Evolutionary conservation across 257 asterid genomes (phyloP).

Genomic region (Verbascum thapsus): DNA sequence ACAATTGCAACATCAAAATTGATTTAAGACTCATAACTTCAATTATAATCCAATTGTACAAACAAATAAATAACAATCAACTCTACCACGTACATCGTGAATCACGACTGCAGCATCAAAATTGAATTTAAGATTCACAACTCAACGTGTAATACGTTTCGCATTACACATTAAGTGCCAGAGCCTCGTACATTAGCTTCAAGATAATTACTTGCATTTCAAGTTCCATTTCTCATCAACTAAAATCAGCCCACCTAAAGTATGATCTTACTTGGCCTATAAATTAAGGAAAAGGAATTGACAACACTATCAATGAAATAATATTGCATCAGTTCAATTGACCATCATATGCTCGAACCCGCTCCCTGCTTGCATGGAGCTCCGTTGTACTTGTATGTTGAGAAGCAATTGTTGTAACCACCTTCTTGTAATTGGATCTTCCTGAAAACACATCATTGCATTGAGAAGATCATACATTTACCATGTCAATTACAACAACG

Average conservation of each 20-base stretch:
- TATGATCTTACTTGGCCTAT: not conserved
- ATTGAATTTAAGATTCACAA: too few species aligned
- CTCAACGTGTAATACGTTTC: too few species aligned
- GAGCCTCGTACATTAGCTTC: too few species aligned
- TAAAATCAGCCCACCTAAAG: not conserved
- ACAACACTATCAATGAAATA: not conserved
- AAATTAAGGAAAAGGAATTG: not conserved
- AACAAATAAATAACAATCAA: too few species aligned
- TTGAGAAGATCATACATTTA: not conserved
- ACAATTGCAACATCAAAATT: too few species aligned
- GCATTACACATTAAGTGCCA: too few species aligned
- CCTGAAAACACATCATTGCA: slow-evolving; percentile 54
- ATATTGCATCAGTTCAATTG: slow-evolving; percentile 17
- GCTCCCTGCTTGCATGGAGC: slow-evolving; percentile 63
- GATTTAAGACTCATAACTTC: too few species aligned
- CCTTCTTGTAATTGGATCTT: slow-evolving; percentile 82
- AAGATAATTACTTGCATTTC: too few species aligned
- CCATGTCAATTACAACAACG: too few species aligned
- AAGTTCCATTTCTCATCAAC: not conserved
- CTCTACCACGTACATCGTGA: too few species aligned
- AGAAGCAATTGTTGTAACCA: slow-evolving; percentile 84
- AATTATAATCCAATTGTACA: too few species aligned
- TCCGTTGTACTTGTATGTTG: slow-evolving; percentile 85
- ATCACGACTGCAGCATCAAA: too few species aligned
- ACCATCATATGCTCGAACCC: slow-evolving; percentile 75